Base-by-base conservation (phyloP, 495 filamentous ascomycete species). In the Penicillium parvum region DNA sequence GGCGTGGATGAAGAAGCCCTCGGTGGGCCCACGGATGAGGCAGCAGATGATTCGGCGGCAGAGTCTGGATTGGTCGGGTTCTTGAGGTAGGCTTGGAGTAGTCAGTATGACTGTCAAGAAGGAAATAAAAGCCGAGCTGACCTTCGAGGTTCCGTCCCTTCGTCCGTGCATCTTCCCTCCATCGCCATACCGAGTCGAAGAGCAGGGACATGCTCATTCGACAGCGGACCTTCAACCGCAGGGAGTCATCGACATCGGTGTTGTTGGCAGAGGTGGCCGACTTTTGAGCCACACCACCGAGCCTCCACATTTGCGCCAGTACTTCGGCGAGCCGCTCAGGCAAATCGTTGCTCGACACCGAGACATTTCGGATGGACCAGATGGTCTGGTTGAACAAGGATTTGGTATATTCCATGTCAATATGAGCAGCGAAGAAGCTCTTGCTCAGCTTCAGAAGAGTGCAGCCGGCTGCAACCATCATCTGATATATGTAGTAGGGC, bases 131-230 rank as follows among this genome's bases (percentile, higher is more conserved):
- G 14, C 6, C 20, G 10, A 23, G 43, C 45, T 44, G 11, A 59
- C 85, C 79, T 71, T 95, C 88, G 35, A 95, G 80, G 33, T 83
- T 86, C 14, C 86, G 75, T 6, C 82, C 86, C 60, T 85, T 81
- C 26, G 84, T 82, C 55, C 89, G 83, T 47, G 85, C 85, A 61
- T 90, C 85, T 56, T 94, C 88, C 43, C 90, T 75, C 90, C 90
- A 96, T 40, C 88, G 81, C 88, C 88, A 95, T 17, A 94, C 88
- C 3, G 84, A 88, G 65, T 96, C 90, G 59, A 84, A 95, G 2
- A 96, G 85, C 5, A 95, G 72, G 51, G 86, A 91, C 85, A 96
- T 90, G 62, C 88, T 94, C 78, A 91, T 90, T 7, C 90, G 78
- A 55, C 87, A 92, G 41, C 87, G 79, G 4, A 95, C 87, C 62